These are phyloP conservation scores for Fulvia fulva DNA, from an alignment of 2,329 filamentous ascomycete species.

Conservation along the genomic window DNA sequence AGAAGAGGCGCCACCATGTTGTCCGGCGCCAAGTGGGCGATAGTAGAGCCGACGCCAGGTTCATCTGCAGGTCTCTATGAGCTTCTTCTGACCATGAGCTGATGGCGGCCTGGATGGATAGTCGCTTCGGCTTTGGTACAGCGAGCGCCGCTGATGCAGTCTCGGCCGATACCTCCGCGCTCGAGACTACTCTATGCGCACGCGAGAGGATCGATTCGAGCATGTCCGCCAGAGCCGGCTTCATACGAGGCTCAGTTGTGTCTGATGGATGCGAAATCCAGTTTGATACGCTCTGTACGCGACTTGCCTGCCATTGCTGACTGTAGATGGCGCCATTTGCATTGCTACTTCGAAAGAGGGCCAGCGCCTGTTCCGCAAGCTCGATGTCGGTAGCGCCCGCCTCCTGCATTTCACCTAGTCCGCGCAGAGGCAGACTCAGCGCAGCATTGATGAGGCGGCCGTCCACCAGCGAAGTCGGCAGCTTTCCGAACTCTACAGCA, in stretches of 20 bases:
- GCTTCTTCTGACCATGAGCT: slow-evolving; percentile 72
- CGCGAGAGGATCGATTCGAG: slow-evolving; percentile 63
- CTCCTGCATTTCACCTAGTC: slow-evolving; percentile 19
- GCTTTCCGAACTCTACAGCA: slow-evolving; percentile 51
- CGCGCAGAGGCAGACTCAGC: slow-evolving; percentile 51
- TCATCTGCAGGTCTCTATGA: slow-evolving; percentile 76
- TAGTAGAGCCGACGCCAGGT: slow-evolving; percentile 73
- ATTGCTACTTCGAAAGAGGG: slow-evolving; percentile 32
- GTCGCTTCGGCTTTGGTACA: slow-evolving; percentile 43
- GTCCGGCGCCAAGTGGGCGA: slow-evolving; percentile 75
- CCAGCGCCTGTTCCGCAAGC: slow-evolving; percentile 60
- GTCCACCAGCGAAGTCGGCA: slow-evolving; percentile 33
- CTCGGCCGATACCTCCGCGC: slow-evolving; percentile 43
- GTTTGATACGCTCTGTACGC: slow-evolving; percentile 24
- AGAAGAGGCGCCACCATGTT: slow-evolving; percentile 92
- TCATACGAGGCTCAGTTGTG: slow-evolving; percentile 47
- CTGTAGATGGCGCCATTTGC: slow-evolving; percentile 34
- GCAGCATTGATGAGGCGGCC: slow-evolving; percentile 50
- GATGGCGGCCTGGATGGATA: slow-evolving; percentile 56
- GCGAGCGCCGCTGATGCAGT: slow-evolving; percentile 29
- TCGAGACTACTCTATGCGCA: slow-evolving; percentile 49
- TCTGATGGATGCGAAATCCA: slow-evolving; percentile 25
- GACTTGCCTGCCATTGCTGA: slow-evolving; percentile 34
- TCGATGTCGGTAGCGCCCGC: slow-evolving; percentile 56
- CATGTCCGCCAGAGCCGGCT: slow-evolving; percentile 62